phyloP scores from a whole-genome alignment of 179 eudicot genomes.

The Corrigiola litoralis region DNA sequence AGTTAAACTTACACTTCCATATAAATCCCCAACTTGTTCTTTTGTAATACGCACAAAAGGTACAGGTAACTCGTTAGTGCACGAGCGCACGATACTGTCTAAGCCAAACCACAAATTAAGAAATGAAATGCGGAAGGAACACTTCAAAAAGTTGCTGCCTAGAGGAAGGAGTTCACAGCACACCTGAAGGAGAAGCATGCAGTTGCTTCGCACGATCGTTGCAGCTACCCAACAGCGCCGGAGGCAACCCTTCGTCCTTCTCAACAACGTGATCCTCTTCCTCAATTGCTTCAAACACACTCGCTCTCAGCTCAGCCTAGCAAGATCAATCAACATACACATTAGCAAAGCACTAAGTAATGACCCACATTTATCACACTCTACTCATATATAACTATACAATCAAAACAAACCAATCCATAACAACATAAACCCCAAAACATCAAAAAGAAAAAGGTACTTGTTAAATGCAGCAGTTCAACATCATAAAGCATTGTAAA shows the following conservation, averaged over 20 bases:
- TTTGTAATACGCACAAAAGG: too few relatives aligned
- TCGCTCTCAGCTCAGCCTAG: slow-evolving; percentile 95
- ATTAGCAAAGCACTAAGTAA: neutral
- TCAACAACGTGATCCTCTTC: slow-evolving; percentile 83
- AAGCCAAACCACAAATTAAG: neutral
- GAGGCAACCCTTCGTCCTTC: slow-evolving; percentile 87
- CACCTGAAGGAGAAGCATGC: slow-evolving; percentile 95
- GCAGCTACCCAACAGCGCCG: slow-evolving; percentile 94
- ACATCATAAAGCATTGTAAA: too few relatives aligned
- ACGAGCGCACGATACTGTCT: neutral
- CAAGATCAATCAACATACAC: neutral
- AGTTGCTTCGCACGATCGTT: slow-evolving; percentile 93
- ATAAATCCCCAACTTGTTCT: neutral
- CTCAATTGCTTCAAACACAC: slow-evolving; percentile 97
- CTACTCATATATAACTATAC: too few relatives aligned
- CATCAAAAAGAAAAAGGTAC: too few relatives aligned
- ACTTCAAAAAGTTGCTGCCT: neutral
- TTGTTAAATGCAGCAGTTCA: too few relatives aligned
- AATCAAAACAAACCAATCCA: too few relatives aligned
- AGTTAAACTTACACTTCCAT: neutral
- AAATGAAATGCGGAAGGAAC: neutral
- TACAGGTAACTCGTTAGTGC: neutral
- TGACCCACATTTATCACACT: too few relatives aligned
- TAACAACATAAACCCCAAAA: too few relatives aligned
- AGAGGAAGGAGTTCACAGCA: neutral